A percentile compares a stretch with the other conserved stretches of the same genome.
Conservation (phyloP, 176 grass and related monocot genomes). For the Avena eriantha region DNA sequence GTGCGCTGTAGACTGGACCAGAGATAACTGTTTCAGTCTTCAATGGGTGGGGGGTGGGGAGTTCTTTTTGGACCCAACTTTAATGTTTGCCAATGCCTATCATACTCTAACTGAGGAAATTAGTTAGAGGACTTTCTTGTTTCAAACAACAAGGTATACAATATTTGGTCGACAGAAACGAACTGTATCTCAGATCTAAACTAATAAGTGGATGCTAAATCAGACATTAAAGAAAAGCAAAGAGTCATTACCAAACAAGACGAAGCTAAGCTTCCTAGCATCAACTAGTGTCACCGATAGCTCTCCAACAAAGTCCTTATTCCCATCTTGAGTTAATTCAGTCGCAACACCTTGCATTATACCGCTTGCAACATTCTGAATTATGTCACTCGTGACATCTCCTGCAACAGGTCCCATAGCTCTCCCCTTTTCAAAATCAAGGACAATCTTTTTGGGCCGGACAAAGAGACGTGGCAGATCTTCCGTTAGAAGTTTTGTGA, state of each 20-base stretch:
- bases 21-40: neutral
- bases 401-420: constrained; percentile 78
- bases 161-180: neutral
- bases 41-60: neutral
- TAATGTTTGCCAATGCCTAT: neutral
- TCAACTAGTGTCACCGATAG: constrained; percentile 95
- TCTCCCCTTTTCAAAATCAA: constrained; percentile 95
- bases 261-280: constrained; percentile 90
- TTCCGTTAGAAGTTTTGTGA: constrained; percentile 92
- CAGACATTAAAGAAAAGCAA: neutral
- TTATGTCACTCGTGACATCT: constrained; percentile 49
- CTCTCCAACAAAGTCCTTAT: constrained; percentile 92
- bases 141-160: neutral
- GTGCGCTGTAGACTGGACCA: neutral
- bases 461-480: constrained; percentile 96
- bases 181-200: neutral
- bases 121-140: constrained; percentile 13
- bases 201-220: constrained; percentile 29
- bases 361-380: constrained; percentile 71
- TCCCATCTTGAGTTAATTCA: constrained; percentile 76
- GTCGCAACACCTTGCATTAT: constrained; percentile 34
- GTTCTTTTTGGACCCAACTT: neutral
- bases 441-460: constrained; percentile 93
- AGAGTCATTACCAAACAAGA: constrained; percentile 73
- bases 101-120: neutral